phyloP scores from a whole-genome alignment of 1,139 yeast species.

The Candida pseudocylindracea region DNA sequence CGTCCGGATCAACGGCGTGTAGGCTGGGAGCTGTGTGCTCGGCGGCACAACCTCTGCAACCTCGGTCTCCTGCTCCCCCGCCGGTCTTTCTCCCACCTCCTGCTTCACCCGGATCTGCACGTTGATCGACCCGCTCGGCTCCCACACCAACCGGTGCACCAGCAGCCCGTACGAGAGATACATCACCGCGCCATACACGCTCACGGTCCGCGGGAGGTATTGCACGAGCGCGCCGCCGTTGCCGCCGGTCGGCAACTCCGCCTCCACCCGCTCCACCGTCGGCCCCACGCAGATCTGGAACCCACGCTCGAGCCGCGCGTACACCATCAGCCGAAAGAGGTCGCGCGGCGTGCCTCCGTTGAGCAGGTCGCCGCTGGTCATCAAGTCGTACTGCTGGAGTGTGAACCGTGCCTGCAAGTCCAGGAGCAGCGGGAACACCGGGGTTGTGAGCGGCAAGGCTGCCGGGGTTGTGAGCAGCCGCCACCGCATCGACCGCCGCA shows the following conservation, averaged over 20 bases:
- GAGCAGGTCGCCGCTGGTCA: conserved; percentile 28
- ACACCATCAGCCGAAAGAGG: conserved; percentile 71
- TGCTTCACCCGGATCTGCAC: conserved; percentile 45
- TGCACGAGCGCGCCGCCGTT: conserved; percentile 19
- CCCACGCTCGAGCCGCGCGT: conserved; percentile 61
- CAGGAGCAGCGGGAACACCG: conserved; percentile 45
- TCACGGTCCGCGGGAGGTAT: conserved; percentile 10
- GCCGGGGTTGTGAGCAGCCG: conserved; percentile 86
- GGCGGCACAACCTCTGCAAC: conserved; percentile 2
- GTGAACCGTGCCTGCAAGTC: conserved; percentile 46
- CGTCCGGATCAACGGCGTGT: conserved; percentile 46
- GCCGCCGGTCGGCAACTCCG: conserved; percentile 36
- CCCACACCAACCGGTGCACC: conserved; percentile 64
- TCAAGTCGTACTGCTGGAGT: conserved; percentile 40
- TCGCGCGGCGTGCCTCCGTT: conserved; percentile 33
- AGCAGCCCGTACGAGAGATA: conserved; percentile 65
- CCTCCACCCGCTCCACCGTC: conserved; percentile 40
- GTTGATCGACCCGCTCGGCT: conserved; percentile 41
- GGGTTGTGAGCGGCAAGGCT: conserved; percentile 62
- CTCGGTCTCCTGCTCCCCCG: conserved; percentile 7
- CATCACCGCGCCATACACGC: conserved; percentile 27
- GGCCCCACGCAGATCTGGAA: conserved; percentile 75
- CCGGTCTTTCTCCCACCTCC: conserved; percentile 5
- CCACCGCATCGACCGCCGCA: conserved; percentile 44
- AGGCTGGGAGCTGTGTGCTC: conserved; percentile 3